phyloP scores from a whole-genome alignment of 1,139 yeast species.

The Geotrichum phurueaensis region DNA sequence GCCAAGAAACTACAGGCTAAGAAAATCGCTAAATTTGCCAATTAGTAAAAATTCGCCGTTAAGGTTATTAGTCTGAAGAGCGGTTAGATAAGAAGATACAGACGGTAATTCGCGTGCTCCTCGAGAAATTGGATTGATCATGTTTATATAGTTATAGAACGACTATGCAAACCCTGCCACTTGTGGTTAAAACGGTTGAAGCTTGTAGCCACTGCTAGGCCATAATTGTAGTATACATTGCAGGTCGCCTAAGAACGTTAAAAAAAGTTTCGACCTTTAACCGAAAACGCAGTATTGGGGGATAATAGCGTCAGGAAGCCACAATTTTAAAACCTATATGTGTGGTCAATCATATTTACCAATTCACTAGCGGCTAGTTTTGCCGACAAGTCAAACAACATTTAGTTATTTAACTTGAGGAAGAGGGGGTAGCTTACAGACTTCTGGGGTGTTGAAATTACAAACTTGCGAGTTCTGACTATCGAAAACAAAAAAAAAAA shows the following conservation, averaged over 20 bases:
- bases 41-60: not conserved
- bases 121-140: not conserved
- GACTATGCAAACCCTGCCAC: too few species aligned
- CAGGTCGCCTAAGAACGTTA: not conserved
- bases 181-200: too few species aligned
- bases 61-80: not conserved
- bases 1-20: not conserved
- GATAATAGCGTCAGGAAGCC: too few species aligned
- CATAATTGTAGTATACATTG: not conserved
- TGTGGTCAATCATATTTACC: too few species aligned
- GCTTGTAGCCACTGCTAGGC: not conserved
- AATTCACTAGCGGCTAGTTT: not conserved
- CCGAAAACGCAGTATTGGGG: not conserved
- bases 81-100: not conserved
- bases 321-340: too few species aligned
- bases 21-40: not conserved
- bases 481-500: not conserved
- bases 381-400: too few species aligned
- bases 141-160: too few species aligned
- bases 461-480: not conserved
- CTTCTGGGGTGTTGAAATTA: not conserved
- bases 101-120: not conserved
- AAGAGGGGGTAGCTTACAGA: not conserved
- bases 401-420: too few species aligned
- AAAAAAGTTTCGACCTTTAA: not conserved